Evolutionary conservation across 352 stramenopile genomes (phyloP), one percentile per base, ranked within the genome.

Genomic region (Paralagenidium karlingii): DNA sequence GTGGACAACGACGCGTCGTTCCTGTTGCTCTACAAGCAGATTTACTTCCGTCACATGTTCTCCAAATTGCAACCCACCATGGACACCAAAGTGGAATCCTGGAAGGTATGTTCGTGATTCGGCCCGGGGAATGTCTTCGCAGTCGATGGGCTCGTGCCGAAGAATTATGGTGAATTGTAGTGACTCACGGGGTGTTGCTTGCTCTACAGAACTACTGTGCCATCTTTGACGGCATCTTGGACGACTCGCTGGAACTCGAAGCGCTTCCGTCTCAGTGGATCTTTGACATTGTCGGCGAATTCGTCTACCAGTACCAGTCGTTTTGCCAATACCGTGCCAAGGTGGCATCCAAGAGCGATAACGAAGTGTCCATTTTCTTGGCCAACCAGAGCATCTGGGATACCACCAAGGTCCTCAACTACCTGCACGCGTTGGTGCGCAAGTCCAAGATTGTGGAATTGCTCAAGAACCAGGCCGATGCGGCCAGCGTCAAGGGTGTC

Each of bases 221-320:
- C 38, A 87, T 98, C 43, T 97, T 98, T 48, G 90, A 97, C 47
- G 73, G 83, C 40, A 70, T 97, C 16, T 55, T 98, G 40, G 64
- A 87, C 40, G 60, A 85, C 31, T 82, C 62, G 47, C 57, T 89
- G 31, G 73, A 89, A 29, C 55, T 94, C 7, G 69, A 90, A 43
- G 63, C 53, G 32, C 66, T 99, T 37, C 80, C 95, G 12, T 81
- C 92, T 7, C 87, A 97, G 60, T 99, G 96, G 96, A 73, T 95
- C 30, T 99, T 98, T 62, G 95, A 99, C 68, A 95, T 99, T 50
- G 68, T 99, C 10, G 82, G 97, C 51, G 96, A 99, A 70, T 99
- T 99, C 53, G 84, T 99, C 1, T 99, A 98, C 67, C 94, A 99
- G 67, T 99, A 98, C 71, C 94, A 99, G 68, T 93, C 86, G 45